Base-by-base conservation (phyloP, 2,329 filamentous ascomycete species). In the Cytospora leucostoma region DNA sequence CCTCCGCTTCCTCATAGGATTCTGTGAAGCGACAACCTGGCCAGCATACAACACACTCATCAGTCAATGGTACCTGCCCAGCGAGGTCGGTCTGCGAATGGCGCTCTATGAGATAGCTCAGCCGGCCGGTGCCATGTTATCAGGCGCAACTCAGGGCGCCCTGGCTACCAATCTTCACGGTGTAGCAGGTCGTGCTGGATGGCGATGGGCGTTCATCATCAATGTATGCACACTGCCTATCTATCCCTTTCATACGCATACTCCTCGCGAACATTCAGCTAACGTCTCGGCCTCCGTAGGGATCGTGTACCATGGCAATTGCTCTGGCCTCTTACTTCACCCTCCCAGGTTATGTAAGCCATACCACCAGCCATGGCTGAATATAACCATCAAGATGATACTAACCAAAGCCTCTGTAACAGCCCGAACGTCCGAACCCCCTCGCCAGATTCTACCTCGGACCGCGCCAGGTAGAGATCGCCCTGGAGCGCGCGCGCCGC, bases 131-230 rank as follows among this genome's bases (percentile, higher is more conserved):
- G 61, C 61, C 32, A 63, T 63, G 61, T 47, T 63, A 4, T 63
- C 61, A 0, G 61, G 61, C 11, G 61, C 61, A 0, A 63, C 56
- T 0, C 61, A 63, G 33, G 61, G 61, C 19, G 61, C 61, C n/a
- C 32, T 63, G 4, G 56, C 61, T 6, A 63, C 61, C 17, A 63
- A 57, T 17, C 51, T 63, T 17, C 54, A 63, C 7, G 61, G 50
- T 13, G 55, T 52, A 15, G 54, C 51, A 52, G 61, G 61, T 6
- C 55, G 55, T 37, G 50, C 55, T n/a, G 61, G 61, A 10, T 63
- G 61, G 61, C 34, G 61, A 7, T 63, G 61, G 61, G 61, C 61
- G 3, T 63, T 63, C 15, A 58, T 63, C 21, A 63, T 63, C 34
- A 63, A 63, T 15, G 35, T 61, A 7, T 1, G 50, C 27, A 27